Evolutionary conservation across 2,329 filamentous ascomycete species (phyloP).

Genomic region (Cladosporium colombiae): DNA sequence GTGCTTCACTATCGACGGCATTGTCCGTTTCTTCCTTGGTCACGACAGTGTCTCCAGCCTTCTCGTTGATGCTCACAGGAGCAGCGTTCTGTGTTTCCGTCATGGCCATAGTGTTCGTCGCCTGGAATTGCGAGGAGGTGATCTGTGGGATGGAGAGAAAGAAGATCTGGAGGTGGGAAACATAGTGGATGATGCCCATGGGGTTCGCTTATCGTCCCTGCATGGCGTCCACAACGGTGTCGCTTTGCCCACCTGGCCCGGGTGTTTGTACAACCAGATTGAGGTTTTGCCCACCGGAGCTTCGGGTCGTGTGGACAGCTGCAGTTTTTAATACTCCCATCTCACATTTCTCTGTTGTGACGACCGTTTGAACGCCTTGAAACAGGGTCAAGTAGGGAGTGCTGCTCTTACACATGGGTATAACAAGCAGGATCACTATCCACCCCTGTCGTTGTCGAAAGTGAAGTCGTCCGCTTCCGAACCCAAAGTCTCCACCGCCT

Average conservation of each 20-base stretch:
- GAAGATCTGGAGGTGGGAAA: not conserved
- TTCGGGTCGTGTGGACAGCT: constrained; percentile 9
- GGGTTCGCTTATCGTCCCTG: constrained; percentile 2
- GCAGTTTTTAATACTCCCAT: not conserved
- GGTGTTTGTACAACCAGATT: not conserved
- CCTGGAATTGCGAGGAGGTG: not conserved
- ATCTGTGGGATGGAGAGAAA: not conserved
- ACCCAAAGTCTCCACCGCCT: not conserved
- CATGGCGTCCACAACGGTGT: not conserved
- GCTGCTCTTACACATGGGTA: not conserved
- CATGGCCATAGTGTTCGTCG: not conserved
- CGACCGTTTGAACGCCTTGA: not conserved
- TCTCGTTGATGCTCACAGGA: not conserved
- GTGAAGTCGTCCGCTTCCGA: not conserved
- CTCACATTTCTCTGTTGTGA: not conserved
- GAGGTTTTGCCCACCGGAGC: not conserved
- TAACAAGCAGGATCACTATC: not conserved
- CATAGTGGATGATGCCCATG: not conserved
- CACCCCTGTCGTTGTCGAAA: not conserved
- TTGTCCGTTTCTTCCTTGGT: not conserved
- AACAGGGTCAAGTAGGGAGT: not conserved
- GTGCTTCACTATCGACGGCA: not conserved
- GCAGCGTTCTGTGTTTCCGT: not conserved
- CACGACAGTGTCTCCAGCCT: not conserved
- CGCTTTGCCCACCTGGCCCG: not conserved